A percentile compares a stretch with the other conserved stretches of the same genome.
phyloP scores from a whole-genome alignment of 352 stramenopile species.

The Globisporangium paddicum region DNA sequence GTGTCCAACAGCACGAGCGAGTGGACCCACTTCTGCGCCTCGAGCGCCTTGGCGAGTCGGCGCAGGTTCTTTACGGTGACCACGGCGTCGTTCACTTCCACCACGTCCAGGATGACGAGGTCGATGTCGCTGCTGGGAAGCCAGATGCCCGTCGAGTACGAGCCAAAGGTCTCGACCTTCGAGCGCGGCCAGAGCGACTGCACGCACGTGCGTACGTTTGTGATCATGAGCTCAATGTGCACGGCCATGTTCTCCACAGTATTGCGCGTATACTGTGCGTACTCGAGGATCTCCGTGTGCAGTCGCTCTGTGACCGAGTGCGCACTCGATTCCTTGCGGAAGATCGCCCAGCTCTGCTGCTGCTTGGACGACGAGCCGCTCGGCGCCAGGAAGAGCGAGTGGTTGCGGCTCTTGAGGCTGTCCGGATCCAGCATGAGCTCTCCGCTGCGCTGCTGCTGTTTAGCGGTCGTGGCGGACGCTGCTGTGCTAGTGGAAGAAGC shows the following conservation, averaged over 20 bases:
- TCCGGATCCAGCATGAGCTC: slow-evolving; percentile 33
- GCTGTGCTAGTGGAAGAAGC: neutral
- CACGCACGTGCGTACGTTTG: slow-evolving; percentile 64
- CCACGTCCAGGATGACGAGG: slow-evolving; percentile 72
- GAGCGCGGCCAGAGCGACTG: slow-evolving; percentile 68
- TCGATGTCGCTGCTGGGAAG: slow-evolving; percentile 84
- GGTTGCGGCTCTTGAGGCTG: slow-evolving; percentile 68
- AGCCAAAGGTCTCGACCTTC: slow-evolving; percentile 78
- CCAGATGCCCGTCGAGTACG: slow-evolving; percentile 86
- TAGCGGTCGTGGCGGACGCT: neutral
- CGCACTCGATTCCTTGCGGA: slow-evolving; percentile 12
- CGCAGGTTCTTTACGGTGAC: slow-evolving; percentile 55
- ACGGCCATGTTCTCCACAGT: slow-evolving; percentile 75
- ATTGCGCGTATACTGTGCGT: slow-evolving; percentile 58
- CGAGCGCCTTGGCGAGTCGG: slow-evolving; percentile 47
- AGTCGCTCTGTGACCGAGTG: slow-evolving; percentile 37
- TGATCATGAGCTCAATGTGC: slow-evolving; percentile 83
- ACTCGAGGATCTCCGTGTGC: slow-evolving; percentile 80
- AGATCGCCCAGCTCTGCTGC: slow-evolving; percentile 26
- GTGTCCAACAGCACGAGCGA: slow-evolving; percentile 78
- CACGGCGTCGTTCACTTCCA: slow-evolving; percentile 58
- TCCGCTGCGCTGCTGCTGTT: neutral
- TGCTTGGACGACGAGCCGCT: slow-evolving; percentile 17
- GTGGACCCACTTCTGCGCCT: slow-evolving; percentile 71
- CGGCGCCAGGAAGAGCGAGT: slow-evolving; percentile 56